Base-by-base conservation (phyloP, 768 basidiomycete genomes). In the Suillus bovinus region DNA sequence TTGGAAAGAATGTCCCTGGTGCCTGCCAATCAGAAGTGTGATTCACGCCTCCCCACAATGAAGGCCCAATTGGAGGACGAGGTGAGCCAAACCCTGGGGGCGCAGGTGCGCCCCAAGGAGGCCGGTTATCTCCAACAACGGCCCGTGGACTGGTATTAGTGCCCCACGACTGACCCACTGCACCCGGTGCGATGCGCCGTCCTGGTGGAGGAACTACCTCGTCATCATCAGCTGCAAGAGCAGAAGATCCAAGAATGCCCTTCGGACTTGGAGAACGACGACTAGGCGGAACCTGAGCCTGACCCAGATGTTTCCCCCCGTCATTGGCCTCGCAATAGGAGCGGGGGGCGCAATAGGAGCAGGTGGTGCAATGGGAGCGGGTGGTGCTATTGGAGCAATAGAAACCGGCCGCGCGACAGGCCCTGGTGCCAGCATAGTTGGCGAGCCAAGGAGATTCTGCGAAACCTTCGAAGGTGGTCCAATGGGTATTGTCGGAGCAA, bases 191-290 rank as follows among this genome's bases (percentile, higher is more conserved):
- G 44, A 72, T 74, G 9, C 83, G 77, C 54, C 84, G 73, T 41
- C 83, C 77, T 8, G 81, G 79, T 20, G 81, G 75, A 44, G 81
- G 75, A 17, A 93, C 83, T 13, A 92, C 88, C 70, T 93, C 91
- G 70, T 93, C 91, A 63, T 91, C 91, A 63, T 91, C 90, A 16
- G 90, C 84, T 3, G 86, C 84, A 22, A 93, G 80, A 22, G 91
- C 91, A 5, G 88, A 88, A 16, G 91, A 92, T 14, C 91, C 91
- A 8, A 92, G 78, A 39, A 87, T 76, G 44, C 86, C 86, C 70
- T 91, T 92, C 10, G 83, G 83, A 63, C 82, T 83, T 5, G 82
- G 81, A 39, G 83, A 81, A 11, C 81, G 79, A 50, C 79, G 77
- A 20, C 74, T 75, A 13, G 84, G 82, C n/a, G 1, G 89, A 90